Base-by-base conservation (phyloP, 2,329 filamentous ascomycete genomes). In the Macroventuria anomochaeta region DNA sequence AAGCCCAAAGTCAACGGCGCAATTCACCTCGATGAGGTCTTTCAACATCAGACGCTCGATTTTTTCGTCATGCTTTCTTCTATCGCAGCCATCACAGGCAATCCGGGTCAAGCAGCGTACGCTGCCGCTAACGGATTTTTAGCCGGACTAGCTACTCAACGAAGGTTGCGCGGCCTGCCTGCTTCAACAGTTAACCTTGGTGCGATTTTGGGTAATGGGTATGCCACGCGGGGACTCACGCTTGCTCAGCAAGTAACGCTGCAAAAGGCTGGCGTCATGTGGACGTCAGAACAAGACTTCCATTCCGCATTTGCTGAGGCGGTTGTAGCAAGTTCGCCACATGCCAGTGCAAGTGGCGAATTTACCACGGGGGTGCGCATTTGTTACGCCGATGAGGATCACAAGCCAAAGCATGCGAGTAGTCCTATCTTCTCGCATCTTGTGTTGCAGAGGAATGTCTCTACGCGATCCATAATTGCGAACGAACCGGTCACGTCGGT, bases 131-230 rank as follows among this genome's bases (percentile, higher is more conserved):
- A 70, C 38, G 55, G 57, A 3, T 83, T 73, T 65, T 76, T 82
- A 72, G 59, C 58, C 7, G 59, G 59, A 1, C 60, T 83, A 0
- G 76, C 72, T 0, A 39, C 57, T 0, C 67, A 77, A 13, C 64
- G 81, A 3, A 54, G 75, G 0, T 58, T 57, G 1, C 70, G 75
- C 3, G 79, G 79, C 0, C 53, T 79, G 0, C 67, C 73, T 3
- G 79, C 57, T 1, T 76, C 74, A 1, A 66, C 69, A 2, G 43
- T 68, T 4, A 38, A 53, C 5, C 20, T 81, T 3, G 74, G 76
- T 1, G 46, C 62, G 5, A 61, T 82, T 0, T 49, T 74, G 0
- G 81, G 77, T 5, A 57, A 76, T 1, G 81, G 81, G 0, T 79
- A 2, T 15, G 25, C 28, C 29, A 51, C 47, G 1, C 44, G 46